phyloP scores from a whole-genome alignment of 1,139 yeast genomes.

The Blastobotrys serpentis region DNA sequence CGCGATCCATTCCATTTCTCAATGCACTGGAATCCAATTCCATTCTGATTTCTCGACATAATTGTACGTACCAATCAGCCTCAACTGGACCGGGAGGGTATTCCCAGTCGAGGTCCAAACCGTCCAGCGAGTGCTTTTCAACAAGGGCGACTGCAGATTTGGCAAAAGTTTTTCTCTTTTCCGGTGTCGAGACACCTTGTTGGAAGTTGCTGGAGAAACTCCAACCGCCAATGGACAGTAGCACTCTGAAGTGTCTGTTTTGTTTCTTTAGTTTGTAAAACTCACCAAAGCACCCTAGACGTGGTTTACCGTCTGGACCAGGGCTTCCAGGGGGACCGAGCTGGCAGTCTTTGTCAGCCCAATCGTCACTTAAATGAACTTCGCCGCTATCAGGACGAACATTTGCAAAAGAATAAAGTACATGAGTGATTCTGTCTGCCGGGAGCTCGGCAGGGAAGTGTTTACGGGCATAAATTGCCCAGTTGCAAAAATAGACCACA shows the following conservation, averaged over 20 bases:
- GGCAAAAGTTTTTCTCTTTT: conserved; percentile 50
- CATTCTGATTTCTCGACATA: conserved; percentile 47
- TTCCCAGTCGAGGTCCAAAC: conserved; percentile 95
- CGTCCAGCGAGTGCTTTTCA: conserved; percentile 68
- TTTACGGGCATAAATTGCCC: conserved; percentile 70
- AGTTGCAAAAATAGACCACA: conserved; percentile 40
- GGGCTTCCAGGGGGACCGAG: conserved; percentile 17
- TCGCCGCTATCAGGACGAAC: conserved; percentile 56
- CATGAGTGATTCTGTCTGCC: conserved; percentile 54
- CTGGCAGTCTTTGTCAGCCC: conserved; percentile 58
- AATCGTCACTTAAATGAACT: conserved; percentile 56
- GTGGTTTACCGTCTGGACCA: conserved; percentile 19
- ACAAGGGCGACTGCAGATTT: conserved; percentile 50
- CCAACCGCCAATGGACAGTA: conserved; percentile 90
- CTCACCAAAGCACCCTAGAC: conserved; percentile 56
- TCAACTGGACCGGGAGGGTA: conserved; percentile 59
- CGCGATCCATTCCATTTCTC: conserved; percentile 27
- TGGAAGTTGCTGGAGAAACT: conserved; percentile 58
- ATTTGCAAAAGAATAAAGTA: conserved; percentile 74
- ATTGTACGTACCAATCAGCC: conserved; percentile 45
- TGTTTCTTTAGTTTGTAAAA: conserved; percentile 50
- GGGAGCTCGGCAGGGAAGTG: conserved; percentile 73
- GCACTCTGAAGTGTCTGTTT: conserved; percentile 54
- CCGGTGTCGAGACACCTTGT: conserved; percentile 43
- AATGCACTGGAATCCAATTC: conserved; percentile 45